Base-by-base conservation (phyloP, 768 basidiomycete genomes). In the Macrolepiota albuminosa region DNA sequence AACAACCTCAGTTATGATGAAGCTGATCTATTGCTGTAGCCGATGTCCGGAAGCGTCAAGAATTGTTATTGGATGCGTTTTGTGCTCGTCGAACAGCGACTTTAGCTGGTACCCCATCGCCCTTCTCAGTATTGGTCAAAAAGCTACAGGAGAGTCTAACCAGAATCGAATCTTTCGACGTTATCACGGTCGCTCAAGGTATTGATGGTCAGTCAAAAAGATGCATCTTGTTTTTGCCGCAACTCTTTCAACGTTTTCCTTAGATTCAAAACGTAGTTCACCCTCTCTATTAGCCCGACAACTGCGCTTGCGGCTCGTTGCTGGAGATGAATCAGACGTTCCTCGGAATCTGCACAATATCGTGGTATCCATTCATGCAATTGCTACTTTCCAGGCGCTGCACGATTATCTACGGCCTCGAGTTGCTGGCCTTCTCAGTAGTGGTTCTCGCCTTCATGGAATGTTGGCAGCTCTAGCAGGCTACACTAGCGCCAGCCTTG, bases 341-440 rank as follows among this genome's bases (percentile, higher is more conserved):
- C 96, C 97, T 18, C 86, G 88, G 57, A 88, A 83, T 68, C 76
- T 92, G 37, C 89, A 89, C 67, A 95, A 93, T 65, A 91, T 98
- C 68, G 92, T 94, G 42, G 92, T 98, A 24, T 98, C 95, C 7
- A 98, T 98, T 61, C 96, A 98, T 69, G 96, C 95, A 6, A 97
- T 98, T 62, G 96, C 97, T 1, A 98, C 95, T 1, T 94, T 98
- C 82, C 94, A 97, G 71, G 95, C 96, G 1, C 81, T 98, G 34
- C 93, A 97, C 68, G 95, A 97, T 71, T 99, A 98, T 71, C 83
- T 98, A 13, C 88, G 94, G 1, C 96, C 96, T 29, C 84, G 93
- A 4, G 88, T 97, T 36, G 79, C 93, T 6, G 91, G 92, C 0
- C 70, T 90, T 26, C 70, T 88, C 54, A 80, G 81, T 9, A 76